Evolutionary conservation across 345 rosid species (phyloP).

Genomic region (Camelina laxa): DNA sequence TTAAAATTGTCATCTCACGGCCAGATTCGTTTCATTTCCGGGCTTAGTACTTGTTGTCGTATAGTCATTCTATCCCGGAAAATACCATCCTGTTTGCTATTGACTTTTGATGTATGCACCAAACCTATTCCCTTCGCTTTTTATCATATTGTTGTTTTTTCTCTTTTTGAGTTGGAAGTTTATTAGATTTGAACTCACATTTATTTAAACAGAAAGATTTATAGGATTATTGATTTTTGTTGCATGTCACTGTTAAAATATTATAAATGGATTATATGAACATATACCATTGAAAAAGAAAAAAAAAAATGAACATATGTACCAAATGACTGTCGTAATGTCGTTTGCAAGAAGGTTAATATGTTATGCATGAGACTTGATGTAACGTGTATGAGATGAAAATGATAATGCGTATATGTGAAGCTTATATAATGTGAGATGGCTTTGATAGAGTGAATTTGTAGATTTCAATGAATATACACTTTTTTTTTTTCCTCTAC

Average conservation of each 20-base stretch:
- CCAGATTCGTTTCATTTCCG: constrained; percentile 29
- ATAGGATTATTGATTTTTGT: background rate
- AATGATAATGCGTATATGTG: background rate
- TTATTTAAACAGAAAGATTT: background rate
- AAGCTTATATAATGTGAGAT: background rate
- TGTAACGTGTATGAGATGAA: background rate
- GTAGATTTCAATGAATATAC: background rate
- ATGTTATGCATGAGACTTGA: background rate
- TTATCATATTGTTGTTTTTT: no score
- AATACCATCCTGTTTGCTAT: constrained; percentile 21
- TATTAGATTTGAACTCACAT: background rate
- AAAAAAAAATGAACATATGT: background rate
- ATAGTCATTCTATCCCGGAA: background rate
- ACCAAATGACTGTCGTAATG: background rate
- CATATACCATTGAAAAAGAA: no score
- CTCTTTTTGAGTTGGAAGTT: no score
- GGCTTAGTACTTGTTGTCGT: constrained; percentile 14
- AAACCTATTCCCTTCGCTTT: constrained; percentile 6
- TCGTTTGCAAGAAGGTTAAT: background rate
- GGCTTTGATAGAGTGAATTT: background rate
- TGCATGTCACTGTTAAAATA: background rate
- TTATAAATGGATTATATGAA: background rate
- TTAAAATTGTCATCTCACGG: constrained; percentile 10
- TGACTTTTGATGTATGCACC: constrained; percentile 27
- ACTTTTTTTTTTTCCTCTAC: no score